Evolutionary conservation across 1,284 basidiomycete genomes (phyloP).

Genomic region (Chondrostereum purpureum): DNA sequence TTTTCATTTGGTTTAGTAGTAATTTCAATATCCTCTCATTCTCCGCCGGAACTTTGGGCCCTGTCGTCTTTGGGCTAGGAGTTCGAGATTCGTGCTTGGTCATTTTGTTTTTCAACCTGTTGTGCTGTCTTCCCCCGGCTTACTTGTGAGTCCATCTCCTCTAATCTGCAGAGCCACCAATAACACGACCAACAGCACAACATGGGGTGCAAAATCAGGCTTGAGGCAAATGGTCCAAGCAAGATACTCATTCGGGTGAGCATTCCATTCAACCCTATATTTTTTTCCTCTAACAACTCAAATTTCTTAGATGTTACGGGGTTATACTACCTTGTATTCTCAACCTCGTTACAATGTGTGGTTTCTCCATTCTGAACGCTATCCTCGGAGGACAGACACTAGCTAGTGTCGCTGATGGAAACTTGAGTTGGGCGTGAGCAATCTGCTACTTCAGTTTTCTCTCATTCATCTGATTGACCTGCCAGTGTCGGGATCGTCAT

Average conservation of each 20-base stretch:
- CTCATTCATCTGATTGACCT: conserved; percentile 2
- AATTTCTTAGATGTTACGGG: conserved; percentile 52
- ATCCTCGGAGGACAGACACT: conserved; percentile 79
- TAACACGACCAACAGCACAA: conserved; percentile 40
- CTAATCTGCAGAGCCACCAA: neutral
- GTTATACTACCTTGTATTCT: conserved; percentile 59
- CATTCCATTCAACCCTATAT: too few relatives aligned
- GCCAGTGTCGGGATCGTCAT: conserved; percentile 83
- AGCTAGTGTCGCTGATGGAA: conserved; percentile 58
- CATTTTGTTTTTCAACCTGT: conserved; percentile 73
- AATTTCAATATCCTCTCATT: conserved; percentile 77
- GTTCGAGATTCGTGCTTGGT: conserved; percentile 66
- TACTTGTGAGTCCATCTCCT: conserved; percentile 42
- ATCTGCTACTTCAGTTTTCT: conserved; percentile 4
- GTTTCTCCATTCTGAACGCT: conserved; percentile 73
- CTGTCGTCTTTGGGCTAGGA: conserved; percentile 56
- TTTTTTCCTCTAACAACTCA: too few relatives aligned
- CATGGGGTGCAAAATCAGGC: conserved; percentile 82
- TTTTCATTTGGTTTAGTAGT: conserved; percentile 69
- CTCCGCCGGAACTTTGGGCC: conserved; percentile 69
- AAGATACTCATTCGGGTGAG: conserved; percentile 71
- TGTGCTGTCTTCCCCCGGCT: conserved; percentile 47
- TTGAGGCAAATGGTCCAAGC: conserved; percentile 86
- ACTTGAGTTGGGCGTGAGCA: conserved; percentile 61
- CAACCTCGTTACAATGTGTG: conserved; percentile 58